Percentiles rank a stretch among this genome's conserved stretches.
These are phyloP conservation scores for Diophrys sp. DNA, from an alignment of 73 alveolate species.

Conservation along the genomic window DNA sequence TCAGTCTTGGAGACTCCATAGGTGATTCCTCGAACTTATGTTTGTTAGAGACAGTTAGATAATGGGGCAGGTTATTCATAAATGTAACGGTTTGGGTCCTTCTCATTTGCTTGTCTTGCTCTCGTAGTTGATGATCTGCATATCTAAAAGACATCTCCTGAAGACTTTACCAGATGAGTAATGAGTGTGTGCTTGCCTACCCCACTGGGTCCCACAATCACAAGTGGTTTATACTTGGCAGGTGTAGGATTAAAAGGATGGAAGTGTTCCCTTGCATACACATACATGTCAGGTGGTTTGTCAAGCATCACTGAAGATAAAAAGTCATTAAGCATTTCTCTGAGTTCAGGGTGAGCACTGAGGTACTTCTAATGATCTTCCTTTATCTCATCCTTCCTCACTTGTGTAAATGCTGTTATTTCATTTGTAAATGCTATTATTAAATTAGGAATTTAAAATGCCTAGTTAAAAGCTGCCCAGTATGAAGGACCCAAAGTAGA, in stretches of 20 bases:
- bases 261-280: slow-evolving; percentile 86
- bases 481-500: too few species aligned
- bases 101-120: slow-evolving; percentile 42
- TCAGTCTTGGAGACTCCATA: slow-evolving; percentile 69
- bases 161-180: slow-evolving; percentile 52
- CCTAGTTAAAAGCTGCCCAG: too few species aligned
- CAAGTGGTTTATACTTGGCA: too few species aligned
- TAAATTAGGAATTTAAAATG: too few species aligned
- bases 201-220: too few species aligned
- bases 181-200: slow-evolving; percentile 83
- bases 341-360: slow-evolving; percentile 82
- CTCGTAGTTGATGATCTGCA: slow-evolving; percentile 50
- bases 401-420: slow-evolving; percentile 38
- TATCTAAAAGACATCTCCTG: slow-evolving; percentile 62
- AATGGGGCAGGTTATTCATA: slow-evolving; percentile 57
- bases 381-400: slow-evolving; percentile 43
- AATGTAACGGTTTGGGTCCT: too few species aligned
- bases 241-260: too few species aligned
- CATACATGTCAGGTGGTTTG: slow-evolving; percentile 87
- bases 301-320: slow-evolving; percentile 78
- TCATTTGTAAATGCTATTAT: slow-evolving; percentile 39
- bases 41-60: slow-evolving; percentile 73
- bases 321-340: slow-evolving; percentile 84
- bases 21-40: slow-evolving; percentile 60
- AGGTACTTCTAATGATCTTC: slow-evolving; percentile 53